phyloP scores from a whole-genome alignment of 108 stramenopile species.

The Fistulifera pelliculosa region DNA sequence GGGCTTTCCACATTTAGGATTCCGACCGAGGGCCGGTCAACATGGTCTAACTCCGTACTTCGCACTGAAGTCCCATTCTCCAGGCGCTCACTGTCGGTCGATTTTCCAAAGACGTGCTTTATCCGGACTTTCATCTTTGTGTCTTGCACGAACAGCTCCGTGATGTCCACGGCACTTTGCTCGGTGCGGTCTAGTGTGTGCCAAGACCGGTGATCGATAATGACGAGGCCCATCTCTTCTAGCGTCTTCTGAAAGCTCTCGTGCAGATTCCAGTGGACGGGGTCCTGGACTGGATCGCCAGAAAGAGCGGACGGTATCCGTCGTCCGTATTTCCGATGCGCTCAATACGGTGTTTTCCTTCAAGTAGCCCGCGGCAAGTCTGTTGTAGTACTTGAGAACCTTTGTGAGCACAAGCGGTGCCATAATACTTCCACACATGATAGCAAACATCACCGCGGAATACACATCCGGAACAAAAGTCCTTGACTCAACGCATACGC shows the following conservation, averaged over 20 bases:
- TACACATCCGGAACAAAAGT: conserved; percentile 24
- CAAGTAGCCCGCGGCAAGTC: conserved; percentile 12
- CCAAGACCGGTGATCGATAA: conserved; percentile 32
- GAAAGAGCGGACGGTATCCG: conserved; percentile 22
- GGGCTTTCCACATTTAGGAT: no score
- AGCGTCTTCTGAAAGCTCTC: conserved; percentile 20
- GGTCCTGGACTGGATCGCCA: conserved; percentile 27
- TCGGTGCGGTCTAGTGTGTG: conserved; percentile 8
- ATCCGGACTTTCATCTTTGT: conserved; percentile 1
- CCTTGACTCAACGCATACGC: conserved; percentile 37
- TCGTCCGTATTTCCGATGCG: conserved; percentile 11
- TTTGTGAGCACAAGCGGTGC: conserved; percentile 23
- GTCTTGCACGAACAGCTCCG: conserved; percentile 20
- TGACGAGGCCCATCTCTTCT: conserved; percentile 22
- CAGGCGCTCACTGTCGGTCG: background rate
- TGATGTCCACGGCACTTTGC: conserved; percentile 12
- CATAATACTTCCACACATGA: conserved; percentile 24
- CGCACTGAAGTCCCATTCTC: background rate
- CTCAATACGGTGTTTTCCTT: conserved; percentile 16
- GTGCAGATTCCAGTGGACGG: conserved; percentile 26
- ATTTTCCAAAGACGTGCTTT: conserved; percentile 1
- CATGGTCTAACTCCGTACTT: background rate
- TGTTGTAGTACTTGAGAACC: conserved; percentile 36
- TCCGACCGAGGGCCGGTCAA: background rate
- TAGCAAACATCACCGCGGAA: conserved; percentile 30